Evolutionary conservation across 2,329 filamentous ascomycete species (phyloP).

Genomic region (Neoscytalidium dimidiatum): DNA sequence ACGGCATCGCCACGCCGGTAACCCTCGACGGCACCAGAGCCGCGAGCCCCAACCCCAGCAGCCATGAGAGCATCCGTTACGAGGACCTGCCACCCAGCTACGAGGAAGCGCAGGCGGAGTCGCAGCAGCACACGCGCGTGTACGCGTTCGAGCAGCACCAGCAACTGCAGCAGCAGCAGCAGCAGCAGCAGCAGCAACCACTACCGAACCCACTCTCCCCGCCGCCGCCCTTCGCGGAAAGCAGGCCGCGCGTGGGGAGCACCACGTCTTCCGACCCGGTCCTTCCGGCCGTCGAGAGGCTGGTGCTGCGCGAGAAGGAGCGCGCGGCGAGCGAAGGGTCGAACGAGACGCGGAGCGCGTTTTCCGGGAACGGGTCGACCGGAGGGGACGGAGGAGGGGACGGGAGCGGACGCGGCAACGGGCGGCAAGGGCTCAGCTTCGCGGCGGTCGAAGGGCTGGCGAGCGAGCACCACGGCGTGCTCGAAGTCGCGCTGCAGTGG

Average conservation of each 20-base stretch:
- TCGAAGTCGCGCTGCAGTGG: conserved; percentile 4
- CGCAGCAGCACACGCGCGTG: neutral
- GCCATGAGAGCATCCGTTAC: conserved; percentile 29
- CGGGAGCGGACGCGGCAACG: too few relatives aligned
- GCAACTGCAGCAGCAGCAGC: neutral
- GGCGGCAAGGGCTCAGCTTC: neutral
- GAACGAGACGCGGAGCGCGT: neutral
- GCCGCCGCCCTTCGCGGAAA: neutral
- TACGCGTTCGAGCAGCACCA: neutral
- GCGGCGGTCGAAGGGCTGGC: conserved; percentile 6
- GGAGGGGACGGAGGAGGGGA: too few relatives aligned
- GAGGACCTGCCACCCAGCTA: conserved; percentile 41
- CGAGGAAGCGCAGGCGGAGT: conserved; percentile 33
- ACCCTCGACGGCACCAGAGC: neutral
- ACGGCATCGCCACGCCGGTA: conserved; percentile 6
- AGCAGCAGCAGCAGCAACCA: neutral
- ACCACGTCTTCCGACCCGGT: neutral
- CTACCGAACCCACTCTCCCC: neutral
- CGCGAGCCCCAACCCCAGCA: neutral
- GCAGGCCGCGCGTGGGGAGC: neutral
- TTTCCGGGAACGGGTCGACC: neutral
- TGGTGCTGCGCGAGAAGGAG: conserved; percentile 6
- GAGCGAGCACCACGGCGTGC: neutral
- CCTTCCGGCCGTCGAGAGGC: neutral
- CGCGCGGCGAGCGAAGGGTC: conserved; percentile 8